These are phyloP conservation scores for Saccharomyces hybrid DNA, from an alignment of 1,139 yeast species.

Conservation along the genomic window DNA sequence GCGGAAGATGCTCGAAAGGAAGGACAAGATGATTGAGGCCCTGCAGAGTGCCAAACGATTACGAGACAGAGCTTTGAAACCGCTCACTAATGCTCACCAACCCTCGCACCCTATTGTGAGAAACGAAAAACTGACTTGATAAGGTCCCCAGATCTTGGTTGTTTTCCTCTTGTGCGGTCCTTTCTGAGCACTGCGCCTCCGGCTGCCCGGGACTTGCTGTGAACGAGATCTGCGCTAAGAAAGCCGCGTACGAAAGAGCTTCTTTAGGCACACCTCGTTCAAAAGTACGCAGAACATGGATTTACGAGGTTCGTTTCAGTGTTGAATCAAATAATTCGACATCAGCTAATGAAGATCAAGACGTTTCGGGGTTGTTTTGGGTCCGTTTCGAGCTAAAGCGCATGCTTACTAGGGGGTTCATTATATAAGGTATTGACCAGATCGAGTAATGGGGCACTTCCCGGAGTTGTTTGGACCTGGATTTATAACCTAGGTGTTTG, in stretches of 20 bases:
- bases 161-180: background rate
- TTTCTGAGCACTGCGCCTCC: background rate
- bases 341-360: background rate
- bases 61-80: conserved; percentile 35
- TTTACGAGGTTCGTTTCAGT: background rate
- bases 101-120: background rate
- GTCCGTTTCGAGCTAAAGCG: background rate
- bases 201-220: background rate
- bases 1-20: conserved; percentile 53
- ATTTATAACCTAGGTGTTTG: too few species aligned
- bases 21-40: conserved; percentile 74
- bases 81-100: background rate
- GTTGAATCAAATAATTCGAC: background rate
- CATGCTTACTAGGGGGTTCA: background rate
- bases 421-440: background rate
- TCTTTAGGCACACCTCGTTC: background rate
- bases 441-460: too few species aligned
- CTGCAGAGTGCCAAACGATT: conserved; percentile 53
- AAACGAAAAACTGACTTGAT: background rate
- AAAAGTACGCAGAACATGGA: background rate
- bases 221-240: background rate
- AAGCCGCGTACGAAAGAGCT: background rate
- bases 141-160: background rate
- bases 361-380: background rate
- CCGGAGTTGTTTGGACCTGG: too few species aligned